A percentile compares a stretch with the other conserved stretches of the same genome.
Conservation (phyloP, 139 green algal species). For the Closterium sp. region DNA sequence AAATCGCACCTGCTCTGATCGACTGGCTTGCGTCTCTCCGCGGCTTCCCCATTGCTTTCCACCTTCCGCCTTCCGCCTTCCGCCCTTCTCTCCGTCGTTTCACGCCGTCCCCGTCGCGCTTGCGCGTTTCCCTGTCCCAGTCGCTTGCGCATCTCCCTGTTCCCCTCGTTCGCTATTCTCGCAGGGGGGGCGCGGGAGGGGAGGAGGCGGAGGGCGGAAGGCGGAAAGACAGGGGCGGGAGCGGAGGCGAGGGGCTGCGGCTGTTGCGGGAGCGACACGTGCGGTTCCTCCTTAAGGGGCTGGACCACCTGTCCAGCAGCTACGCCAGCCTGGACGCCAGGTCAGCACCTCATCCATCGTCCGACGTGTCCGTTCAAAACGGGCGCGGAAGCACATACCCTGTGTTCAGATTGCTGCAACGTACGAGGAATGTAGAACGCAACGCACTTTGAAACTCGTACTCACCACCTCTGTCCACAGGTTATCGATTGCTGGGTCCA, state of each 20-base stretch:
- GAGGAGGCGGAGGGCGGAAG: background rate
- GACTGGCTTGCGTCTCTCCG: too few relatives aligned
- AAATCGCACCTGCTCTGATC: too few relatives aligned
- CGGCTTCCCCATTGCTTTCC: too few relatives aligned
- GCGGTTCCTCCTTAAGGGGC: conserved; percentile 63
- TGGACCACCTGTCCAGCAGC: conserved; percentile 56
- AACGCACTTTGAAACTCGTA: too few relatives aligned
- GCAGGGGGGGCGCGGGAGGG: background rate
- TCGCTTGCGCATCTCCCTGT: background rate
- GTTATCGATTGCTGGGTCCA: too few relatives aligned
- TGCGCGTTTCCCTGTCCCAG: background rate
- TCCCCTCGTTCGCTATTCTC: background rate
- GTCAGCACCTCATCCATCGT: background rate
- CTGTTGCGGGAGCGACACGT: conserved; percentile 48
- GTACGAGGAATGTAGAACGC: too few relatives aligned
- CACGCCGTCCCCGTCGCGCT: background rate
- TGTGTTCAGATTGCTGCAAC: too few relatives aligned
- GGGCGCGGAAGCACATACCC: too few relatives aligned
- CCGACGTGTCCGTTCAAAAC: background rate
- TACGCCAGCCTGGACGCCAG: conserved; percentile 71
- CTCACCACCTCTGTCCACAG: background rate
- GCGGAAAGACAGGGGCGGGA: background rate
- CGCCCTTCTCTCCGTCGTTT: background rate
- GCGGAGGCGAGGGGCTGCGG: background rate
- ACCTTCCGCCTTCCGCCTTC: too few relatives aligned